These are phyloP conservation scores for Leishmania martiniquensis DNA, from an alignment of 208 protist genomes.

Conservation along the genomic window DNA sequence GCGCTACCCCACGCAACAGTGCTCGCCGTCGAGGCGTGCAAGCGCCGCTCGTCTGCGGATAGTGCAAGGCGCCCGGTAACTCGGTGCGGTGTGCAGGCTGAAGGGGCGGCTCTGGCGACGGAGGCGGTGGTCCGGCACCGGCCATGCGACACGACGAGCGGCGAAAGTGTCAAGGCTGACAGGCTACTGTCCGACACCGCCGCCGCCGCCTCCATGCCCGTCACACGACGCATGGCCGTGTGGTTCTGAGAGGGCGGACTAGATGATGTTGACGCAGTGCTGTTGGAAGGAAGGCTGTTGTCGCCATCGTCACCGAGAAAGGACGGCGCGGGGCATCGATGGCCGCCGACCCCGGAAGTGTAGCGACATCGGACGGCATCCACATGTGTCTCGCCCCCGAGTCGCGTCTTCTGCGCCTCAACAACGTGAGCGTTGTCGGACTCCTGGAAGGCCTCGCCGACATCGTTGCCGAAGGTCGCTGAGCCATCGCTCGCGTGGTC, in stretches of 20 bases:
- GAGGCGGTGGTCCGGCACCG: not conserved
- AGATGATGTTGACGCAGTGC: slow-evolving; percentile 16
- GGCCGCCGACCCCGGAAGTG: not conserved
- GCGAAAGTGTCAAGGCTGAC: not conserved
- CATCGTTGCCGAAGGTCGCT: not conserved
- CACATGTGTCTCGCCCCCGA: not conserved
- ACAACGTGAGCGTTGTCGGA: not conserved
- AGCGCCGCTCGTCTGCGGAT: slow-evolving; percentile 13
- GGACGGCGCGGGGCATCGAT: not conserved
- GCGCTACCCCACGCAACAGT: slow-evolving; percentile 19
- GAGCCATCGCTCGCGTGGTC: not conserved
- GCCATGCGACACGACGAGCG: not conserved
- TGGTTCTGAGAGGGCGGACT: slow-evolving; percentile 28
- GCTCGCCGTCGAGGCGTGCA: slow-evolving; percentile 23
- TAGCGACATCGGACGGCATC: not conserved
- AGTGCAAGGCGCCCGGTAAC: slow-evolving; percentile 12
- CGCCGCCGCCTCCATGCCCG: not conserved
- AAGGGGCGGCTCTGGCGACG: not conserved
- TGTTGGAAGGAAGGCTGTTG: not conserved
- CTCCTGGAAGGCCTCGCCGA: not conserved
- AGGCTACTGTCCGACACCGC: not conserved
- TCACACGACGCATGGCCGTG: slow-evolving; percentile 17
- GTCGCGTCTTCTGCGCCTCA: not conserved
- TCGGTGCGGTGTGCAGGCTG: slow-evolving; percentile 5
- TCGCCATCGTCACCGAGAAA: not conserved